Conservation (phyloP, 73 alveolate species). For the Paramecium tetraurelia region DNA sequence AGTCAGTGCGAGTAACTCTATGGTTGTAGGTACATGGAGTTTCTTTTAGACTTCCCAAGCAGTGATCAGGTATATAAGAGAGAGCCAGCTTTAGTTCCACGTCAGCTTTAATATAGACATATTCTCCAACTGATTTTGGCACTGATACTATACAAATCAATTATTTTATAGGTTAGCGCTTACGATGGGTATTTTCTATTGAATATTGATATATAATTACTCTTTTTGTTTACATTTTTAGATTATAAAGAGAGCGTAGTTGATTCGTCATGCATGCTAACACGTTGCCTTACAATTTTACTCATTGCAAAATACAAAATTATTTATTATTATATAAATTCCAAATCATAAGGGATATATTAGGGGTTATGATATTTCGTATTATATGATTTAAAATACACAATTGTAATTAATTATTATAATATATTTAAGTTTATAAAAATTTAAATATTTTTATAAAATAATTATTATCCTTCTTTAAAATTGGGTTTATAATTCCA, state of each 20-base stretch:
- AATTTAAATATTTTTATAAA: neutral
- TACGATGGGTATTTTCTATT: neutral
- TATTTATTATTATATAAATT: neutral
- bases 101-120: neutral
- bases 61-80: neutral
- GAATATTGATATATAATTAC: neutral
- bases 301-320: neutral
- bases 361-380: neutral
- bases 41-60: conserved; percentile 11
- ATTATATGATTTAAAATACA: neutral
- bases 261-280: conserved; percentile 14
- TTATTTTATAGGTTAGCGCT: neutral
- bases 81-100: conserved; percentile 41
- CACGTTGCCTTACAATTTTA: conserved; percentile 10
- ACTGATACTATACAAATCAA: conserved; percentile 21
- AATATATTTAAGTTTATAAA: neutral
- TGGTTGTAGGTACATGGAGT: conserved; percentile 35
- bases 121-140: neutral
- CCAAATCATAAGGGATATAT: neutral
- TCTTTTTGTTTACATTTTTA: neutral
- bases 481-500: neutral
- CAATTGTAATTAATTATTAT: neutral
- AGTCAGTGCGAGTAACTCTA: conserved; percentile 26
- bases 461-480: neutral
- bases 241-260: neutral